Percentiles rank a stretch among this genome's conserved stretches.
Conservation (phyloP, 305 asterid genomes). For the Euphrasia arctica region DNA sequence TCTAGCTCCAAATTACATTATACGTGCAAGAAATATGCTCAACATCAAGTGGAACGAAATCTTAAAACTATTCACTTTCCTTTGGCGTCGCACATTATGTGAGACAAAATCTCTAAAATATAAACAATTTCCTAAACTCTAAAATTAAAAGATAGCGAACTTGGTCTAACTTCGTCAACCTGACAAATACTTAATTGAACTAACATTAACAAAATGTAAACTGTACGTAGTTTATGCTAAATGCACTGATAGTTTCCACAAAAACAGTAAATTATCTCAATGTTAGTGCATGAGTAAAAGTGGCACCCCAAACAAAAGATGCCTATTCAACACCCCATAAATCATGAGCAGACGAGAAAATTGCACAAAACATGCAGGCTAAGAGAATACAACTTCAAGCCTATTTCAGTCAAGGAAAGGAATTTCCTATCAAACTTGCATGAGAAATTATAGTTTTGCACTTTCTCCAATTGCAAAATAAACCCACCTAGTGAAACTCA, state of each 20-base stretch:
- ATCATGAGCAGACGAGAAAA: background rate
- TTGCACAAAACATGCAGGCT: background rate
- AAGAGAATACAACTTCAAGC: background rate
- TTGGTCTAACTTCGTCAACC: constrained; percentile 1
- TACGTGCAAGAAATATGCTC: too few relatives aligned
- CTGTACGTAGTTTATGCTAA: too few relatives aligned
- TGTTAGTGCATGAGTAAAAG: background rate
- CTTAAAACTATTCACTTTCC: too few relatives aligned
- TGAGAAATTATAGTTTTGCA: background rate
- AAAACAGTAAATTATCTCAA: background rate
- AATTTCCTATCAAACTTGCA: background rate
- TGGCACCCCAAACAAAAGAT: too few relatives aligned
- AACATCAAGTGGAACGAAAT: too few relatives aligned
- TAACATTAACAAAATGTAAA: background rate
- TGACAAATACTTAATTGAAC: background rate
- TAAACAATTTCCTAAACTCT: too few relatives aligned
- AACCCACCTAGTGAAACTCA: constrained; percentile 1
- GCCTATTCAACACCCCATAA: background rate
- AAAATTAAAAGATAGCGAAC: too few relatives aligned
- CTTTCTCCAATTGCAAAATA: background rate
- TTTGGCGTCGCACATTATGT: too few relatives aligned
- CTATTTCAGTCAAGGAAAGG: background rate
- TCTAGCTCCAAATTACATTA: too few relatives aligned
- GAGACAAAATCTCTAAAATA: too few relatives aligned
- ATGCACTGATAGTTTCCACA: too few relatives aligned